Evolutionary conservation across 192 early-diverging fungal species (phyloP).

Genomic region (Mortierella hygrophila): DNA sequence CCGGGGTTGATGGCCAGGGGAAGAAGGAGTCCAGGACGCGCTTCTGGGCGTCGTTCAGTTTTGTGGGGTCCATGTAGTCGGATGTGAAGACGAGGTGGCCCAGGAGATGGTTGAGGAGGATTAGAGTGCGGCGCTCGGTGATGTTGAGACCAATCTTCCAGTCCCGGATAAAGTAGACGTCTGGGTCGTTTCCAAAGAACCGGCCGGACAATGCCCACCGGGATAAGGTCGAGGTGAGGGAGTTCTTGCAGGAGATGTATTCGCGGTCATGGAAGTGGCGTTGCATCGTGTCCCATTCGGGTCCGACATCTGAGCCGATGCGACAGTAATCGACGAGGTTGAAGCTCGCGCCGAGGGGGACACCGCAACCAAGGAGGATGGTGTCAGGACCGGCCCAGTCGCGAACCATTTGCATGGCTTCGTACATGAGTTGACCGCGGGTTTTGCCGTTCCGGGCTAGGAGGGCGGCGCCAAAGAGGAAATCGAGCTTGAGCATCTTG

Average conservation of each 20-base stretch:
- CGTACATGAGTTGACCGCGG: constrained; percentile 67
- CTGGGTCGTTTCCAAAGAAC: constrained; percentile 68
- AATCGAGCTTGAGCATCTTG: constrained; percentile 65
- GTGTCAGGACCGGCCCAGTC: constrained; percentile 54
- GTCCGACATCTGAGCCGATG: constrained; percentile 63
- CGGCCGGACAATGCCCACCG: constrained; percentile 61
- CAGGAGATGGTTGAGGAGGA: constrained; percentile 62
- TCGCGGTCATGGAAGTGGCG: constrained; percentile 62
- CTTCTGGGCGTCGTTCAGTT: constrained; percentile 49
- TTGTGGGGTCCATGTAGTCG: constrained; percentile 55
- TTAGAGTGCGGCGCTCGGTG: constrained; percentile 57
- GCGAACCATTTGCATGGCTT: constrained; percentile 61
- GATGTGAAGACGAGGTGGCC: constrained; percentile 64
- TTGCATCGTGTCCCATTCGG: constrained; percentile 62
- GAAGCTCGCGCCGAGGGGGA: constrained; percentile 60
- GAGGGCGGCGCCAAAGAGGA: constrained; percentile 64
- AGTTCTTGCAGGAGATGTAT: constrained; percentile 64
- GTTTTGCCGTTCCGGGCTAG: constrained; percentile 57
- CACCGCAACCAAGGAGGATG: constrained; percentile 63
- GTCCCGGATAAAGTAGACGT: constrained; percentile 63
- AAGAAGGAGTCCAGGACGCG: constrained; percentile 54
- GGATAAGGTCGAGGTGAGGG: constrained; percentile 58
- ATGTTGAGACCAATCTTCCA: constrained; percentile 57
- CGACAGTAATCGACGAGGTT: constrained; percentile 63
- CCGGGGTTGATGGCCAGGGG: constrained; percentile 39